Evolutionary conservation across 2,329 filamentous ascomycete species (phyloP).

Genomic region (Cladorrhinum sp.): DNA sequence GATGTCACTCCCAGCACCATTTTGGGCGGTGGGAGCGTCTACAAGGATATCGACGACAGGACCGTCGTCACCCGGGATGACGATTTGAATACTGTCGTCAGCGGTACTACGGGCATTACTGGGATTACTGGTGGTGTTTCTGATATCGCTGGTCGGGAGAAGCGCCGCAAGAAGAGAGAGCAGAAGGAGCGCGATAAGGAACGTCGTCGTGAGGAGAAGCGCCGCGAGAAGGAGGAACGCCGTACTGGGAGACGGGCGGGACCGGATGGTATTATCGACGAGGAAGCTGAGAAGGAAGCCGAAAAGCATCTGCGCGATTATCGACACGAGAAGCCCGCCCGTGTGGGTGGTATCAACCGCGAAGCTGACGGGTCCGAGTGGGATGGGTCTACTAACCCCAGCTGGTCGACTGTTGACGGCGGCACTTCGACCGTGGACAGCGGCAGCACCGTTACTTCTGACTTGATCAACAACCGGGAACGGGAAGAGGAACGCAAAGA

Average conservation of each 20-base stretch:
- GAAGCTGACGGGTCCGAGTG: conserved; percentile 74
- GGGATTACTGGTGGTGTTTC: conserved; percentile 58
- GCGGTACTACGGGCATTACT: conserved; percentile 46
- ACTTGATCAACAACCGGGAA: conserved; percentile 58
- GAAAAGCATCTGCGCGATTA: conserved; percentile 75
- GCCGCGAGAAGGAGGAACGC: conserved; percentile 45
- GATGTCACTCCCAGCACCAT: conserved; percentile 79
- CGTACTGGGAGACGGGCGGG: conserved; percentile 45
- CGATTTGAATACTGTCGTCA: conserved; percentile 41
- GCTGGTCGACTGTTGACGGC: conserved; percentile 48
- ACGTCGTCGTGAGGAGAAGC: conserved; percentile 29
- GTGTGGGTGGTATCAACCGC: conserved; percentile 86
- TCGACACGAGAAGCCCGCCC: conserved; percentile 79
- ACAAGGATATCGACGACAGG: conserved; percentile 63
- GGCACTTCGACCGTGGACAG: conserved; percentile 21
- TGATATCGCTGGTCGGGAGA: conserved; percentile 54
- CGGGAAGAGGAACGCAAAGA: conserved; percentile 27
- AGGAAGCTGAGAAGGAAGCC: conserved; percentile 60
- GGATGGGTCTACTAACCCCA: conserved; percentile 69
- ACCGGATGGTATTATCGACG: conserved; percentile 63
- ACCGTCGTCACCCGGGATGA: conserved; percentile 40
- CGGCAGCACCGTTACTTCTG: conserved; percentile 52
- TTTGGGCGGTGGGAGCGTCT: conserved; percentile 83
- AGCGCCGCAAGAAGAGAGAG: conserved; percentile 49
- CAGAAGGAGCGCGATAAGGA: conserved; percentile 42